These are phyloP conservation scores for Porogramme epimiltina DNA, from an alignment of 1,284 basidiomycete species.

Conservation along the genomic window DNA sequence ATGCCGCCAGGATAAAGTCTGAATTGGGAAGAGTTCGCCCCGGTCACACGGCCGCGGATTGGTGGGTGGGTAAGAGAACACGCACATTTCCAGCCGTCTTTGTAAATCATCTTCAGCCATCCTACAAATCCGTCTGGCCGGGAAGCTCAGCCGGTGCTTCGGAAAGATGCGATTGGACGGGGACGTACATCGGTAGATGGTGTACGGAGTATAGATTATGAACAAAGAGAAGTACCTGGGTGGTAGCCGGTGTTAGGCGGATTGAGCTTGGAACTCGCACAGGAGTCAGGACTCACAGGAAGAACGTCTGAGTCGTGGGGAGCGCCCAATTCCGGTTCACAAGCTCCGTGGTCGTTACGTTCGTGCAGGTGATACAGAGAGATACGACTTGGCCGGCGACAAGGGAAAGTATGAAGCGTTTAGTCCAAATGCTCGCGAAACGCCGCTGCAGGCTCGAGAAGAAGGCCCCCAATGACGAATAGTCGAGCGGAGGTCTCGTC, in stretches of 20 bases:
- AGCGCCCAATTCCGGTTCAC: slow-evolving; percentile 69
- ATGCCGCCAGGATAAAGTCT: slow-evolving; percentile 78
- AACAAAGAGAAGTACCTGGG: slow-evolving; percentile 80
- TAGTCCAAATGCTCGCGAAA: slow-evolving; percentile 75
- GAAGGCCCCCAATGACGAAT: slow-evolving; percentile 57
- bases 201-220: slow-evolving; percentile 80
- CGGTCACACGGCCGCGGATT: neutral
- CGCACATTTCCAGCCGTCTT: slow-evolving; percentile 86
- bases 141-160: neutral
- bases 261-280: no score
- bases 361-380: slow-evolving; percentile 84
- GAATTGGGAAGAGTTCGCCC: neutral
- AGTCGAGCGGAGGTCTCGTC: slow-evolving; percentile 57
- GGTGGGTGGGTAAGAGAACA: neutral
- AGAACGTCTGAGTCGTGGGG: slow-evolving; percentile 81
- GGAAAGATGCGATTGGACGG: neutral
- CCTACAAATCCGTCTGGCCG: slow-evolving; percentile 72
- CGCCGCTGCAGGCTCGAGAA: slow-evolving; percentile 51
- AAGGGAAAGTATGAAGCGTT: slow-evolving; percentile 65
- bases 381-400: slow-evolving; percentile 82
- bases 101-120: slow-evolving; percentile 70
- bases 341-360: slow-evolving; percentile 80
- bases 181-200: slow-evolving; percentile 73
- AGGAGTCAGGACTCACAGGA: slow-evolving; percentile 57
- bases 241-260: no score